Percentiles rank a stretch among this genome's conserved stretches.
phyloP scores from a whole-genome alignment of 2,329 filamentous ascomycete genomes.

The Hirsutella rhossiliensis region DNA sequence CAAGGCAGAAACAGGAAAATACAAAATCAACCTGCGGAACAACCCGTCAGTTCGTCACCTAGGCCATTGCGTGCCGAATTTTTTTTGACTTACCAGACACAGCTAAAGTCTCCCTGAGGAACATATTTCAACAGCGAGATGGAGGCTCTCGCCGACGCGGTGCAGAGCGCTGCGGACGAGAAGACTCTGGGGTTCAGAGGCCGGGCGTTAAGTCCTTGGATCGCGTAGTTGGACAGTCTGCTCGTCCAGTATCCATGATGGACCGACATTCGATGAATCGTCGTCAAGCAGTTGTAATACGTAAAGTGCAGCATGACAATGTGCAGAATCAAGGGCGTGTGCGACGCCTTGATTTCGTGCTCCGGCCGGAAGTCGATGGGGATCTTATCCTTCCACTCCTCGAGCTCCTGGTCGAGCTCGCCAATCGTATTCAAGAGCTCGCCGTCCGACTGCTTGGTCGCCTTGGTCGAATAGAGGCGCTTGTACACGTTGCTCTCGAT shows the following conservation, averaged over 20 bases:
- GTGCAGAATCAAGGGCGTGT: slow-evolving; percentile 88
- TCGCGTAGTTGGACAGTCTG: slow-evolving; percentile 84
- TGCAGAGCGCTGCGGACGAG: slow-evolving; percentile 83
- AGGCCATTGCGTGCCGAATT: not conserved
- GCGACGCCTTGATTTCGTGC: slow-evolving; percentile 85
- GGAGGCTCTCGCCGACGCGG: slow-evolving; percentile 81
- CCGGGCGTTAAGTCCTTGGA: slow-evolving; percentile 81
- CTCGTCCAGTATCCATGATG: slow-evolving; percentile 98
- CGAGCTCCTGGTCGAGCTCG: slow-evolving; percentile 77
- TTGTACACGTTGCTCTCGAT: slow-evolving; percentile 95
- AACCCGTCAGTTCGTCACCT: not conserved
- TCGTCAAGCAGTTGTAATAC: slow-evolving; percentile 96
- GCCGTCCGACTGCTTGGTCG: slow-evolving; percentile 81
- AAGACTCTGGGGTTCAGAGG: slow-evolving; percentile 91
- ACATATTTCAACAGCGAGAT: slow-evolving; percentile 94
- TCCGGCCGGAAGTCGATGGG: slow-evolving; percentile 95
- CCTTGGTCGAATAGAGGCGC: slow-evolving; percentile 82
- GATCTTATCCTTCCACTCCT: slow-evolving; percentile 94
- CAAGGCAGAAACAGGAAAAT: slow-evolving; percentile 90
- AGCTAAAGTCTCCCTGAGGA: slow-evolving; percentile 86
- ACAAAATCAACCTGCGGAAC: slow-evolving; percentile 63
- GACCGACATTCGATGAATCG: slow-evolving; percentile 96
- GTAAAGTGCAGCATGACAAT: slow-evolving; percentile 91
- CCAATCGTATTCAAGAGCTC: slow-evolving; percentile 92
- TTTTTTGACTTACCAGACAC: slow-evolving; percentile 64